These are phyloP conservation scores for Ceratocystis ficicola DNA, from an alignment of 2,329 filamentous ascomycete genomes.

Conservation along the genomic window DNA sequence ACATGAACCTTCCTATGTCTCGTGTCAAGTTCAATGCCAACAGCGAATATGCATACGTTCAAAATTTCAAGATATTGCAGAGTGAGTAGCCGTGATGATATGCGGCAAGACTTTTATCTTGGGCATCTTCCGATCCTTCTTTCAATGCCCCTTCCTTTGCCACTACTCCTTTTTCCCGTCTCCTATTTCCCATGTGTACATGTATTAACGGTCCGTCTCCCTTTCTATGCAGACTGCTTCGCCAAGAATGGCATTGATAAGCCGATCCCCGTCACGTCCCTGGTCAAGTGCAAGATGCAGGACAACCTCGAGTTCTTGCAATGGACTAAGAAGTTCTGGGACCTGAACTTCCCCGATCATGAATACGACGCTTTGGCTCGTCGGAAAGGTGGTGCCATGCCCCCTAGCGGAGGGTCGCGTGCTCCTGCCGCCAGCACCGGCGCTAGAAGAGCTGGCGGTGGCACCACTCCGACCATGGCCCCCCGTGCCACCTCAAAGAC, in stretches of 20 bases:
- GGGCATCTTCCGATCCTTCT: neutral
- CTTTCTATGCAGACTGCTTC: constrained; percentile 54
- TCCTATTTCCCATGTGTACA: neutral
- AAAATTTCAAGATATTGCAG: constrained; percentile 97
- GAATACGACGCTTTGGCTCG: constrained; percentile 86
- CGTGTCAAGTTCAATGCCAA: constrained; percentile 98
- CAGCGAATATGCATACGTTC: constrained; percentile 90
- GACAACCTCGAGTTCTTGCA: constrained; percentile 98
- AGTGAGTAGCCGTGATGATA: constrained; percentile 46
- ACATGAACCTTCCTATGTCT: constrained; percentile 85
- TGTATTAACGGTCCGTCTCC: constrained; percentile 22
- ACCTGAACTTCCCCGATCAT: constrained; percentile 92
- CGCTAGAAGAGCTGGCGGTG: constrained; percentile 42
- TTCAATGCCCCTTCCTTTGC: neutral
- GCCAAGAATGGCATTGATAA: constrained; percentile 79
- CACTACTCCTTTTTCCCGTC: neutral
- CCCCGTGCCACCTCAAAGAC: constrained; percentile 32
- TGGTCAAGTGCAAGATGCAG: constrained; percentile 99
- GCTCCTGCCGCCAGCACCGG: constrained; percentile 40
- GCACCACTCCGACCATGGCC: constrained; percentile 50
- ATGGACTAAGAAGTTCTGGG: constrained; percentile 95
- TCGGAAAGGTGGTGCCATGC: constrained; percentile 62
- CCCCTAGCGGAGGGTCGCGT: constrained; percentile 37
- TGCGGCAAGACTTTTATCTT: constrained; percentile 10
- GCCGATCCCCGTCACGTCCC: constrained; percentile 72